Base-by-base conservation (phyloP, 1,284 basidiomycete genomes). In the Rhodotorula sp. region DNA sequence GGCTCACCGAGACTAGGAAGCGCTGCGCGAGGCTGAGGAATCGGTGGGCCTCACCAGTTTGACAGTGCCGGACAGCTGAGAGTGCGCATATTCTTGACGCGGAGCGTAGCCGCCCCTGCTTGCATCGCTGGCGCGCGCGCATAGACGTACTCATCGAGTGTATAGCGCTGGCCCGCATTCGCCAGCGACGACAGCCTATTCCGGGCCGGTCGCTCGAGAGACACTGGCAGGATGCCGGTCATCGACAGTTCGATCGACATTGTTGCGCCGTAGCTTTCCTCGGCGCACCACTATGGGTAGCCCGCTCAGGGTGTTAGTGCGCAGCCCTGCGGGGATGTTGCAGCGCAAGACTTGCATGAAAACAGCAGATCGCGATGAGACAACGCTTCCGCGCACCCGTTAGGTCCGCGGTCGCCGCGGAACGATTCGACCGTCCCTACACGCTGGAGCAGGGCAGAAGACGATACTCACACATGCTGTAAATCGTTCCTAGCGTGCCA, bases 161-260 rank as follows among this genome's bases (percentile, higher is more conserved):
- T 43, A 64, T 63, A 69, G 10, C 68, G 48, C 8, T 67, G 59
- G 15, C 62, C 68, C 2, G 12, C 6, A 19, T 75, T 62, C 43
- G 49, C 47, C 31, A 57, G n/a, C 38, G 12, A 26, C 1, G 68
- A 55, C 15, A 75, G 67, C 12, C 68, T 67, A 23, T 65, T 52
- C 21, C 64, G 1, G 10, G 66, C 47, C 8, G 43, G 15, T 2
- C 61, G 2, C 60, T 68, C 34, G 4, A 73, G 64, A 3, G 45
- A 47, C 6, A 21, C 15, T 0, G 71, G 62, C 12, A 70, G 50
- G 2, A 66, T 52, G 26, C 73, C 73, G 1, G 64, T 55, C 43
- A 75, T 54, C 15, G 62, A 59, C 2, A 75, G 66, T 57, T 74
- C 70, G 15, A 70, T 74, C 4, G 70, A 52, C 73, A 74, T 74